These are phyloP conservation scores for Apiotrichum gamsii DNA, from an alignment of 1,284 basidiomycete genomes.

Conservation along the genomic window DNA sequence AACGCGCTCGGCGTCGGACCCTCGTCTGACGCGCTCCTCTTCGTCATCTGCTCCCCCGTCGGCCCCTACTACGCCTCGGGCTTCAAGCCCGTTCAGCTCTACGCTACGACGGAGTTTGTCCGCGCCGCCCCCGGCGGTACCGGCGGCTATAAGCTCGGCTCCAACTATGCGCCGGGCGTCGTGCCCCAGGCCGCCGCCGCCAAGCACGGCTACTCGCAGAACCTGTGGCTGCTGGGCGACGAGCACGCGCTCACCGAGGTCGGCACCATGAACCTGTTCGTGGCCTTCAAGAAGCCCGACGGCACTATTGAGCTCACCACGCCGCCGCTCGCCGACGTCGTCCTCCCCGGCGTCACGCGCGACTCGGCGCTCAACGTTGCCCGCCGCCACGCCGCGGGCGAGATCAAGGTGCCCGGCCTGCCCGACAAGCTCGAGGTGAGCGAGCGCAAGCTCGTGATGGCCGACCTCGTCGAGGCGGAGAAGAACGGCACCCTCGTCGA, in stretches of 20 bases:
- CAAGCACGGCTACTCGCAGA: slow-evolving; percentile 80
- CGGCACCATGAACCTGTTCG: slow-evolving; percentile 95
- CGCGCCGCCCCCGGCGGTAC: slow-evolving; percentile 89
- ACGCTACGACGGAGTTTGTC: slow-evolving; percentile 84
- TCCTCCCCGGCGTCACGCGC: slow-evolving; percentile 92
- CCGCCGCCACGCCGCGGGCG: slow-evolving; percentile 63
- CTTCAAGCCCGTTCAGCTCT: slow-evolving; percentile 90
- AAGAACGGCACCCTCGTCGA: slow-evolving; percentile 70
- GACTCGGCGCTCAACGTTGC: slow-evolving; percentile 83
- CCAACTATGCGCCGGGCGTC: slow-evolving; percentile 87
- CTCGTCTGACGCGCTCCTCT: slow-evolving; percentile 81
- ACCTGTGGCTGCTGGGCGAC: slow-evolving; percentile 86
- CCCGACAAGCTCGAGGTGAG: slow-evolving; percentile 64
- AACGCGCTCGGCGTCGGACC: slow-evolving; percentile 81
- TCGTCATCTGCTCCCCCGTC: slow-evolving; percentile 88
- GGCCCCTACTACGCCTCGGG: slow-evolving; percentile 93
- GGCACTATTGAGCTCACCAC: slow-evolving; percentile 76
- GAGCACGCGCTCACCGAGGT: slow-evolving; percentile 74
- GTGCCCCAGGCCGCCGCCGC: slow-evolving; percentile 83
- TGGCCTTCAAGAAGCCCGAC: slow-evolving; percentile 69
- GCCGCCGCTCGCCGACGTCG: slow-evolving; percentile 88
- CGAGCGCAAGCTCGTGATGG: slow-evolving; percentile 84
- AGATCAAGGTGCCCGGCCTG: slow-evolving; percentile 56
- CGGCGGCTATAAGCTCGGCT: slow-evolving; percentile 83
- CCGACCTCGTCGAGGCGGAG: slow-evolving; percentile 71